A percentile compares a stretch with the other conserved stretches of the same genome.
phyloP scores from a whole-genome alignment of 2,329 filamentous ascomycete species.

The Neopestalotiopsis clavispora region DNA sequence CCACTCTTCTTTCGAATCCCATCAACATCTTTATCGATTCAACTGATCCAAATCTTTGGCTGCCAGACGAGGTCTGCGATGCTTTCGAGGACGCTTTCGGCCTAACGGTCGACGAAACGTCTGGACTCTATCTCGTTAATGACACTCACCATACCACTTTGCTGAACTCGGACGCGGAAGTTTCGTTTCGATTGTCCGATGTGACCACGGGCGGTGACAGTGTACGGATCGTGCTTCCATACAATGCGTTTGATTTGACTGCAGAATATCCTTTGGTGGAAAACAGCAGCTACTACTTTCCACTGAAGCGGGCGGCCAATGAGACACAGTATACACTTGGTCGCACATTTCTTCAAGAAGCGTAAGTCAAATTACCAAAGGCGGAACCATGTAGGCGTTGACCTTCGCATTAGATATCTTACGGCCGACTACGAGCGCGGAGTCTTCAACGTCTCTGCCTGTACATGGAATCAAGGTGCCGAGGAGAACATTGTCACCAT shows the following conservation, averaged over 20 bases:
- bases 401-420: constrained; percentile 32
- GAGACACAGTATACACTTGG: constrained; percentile 40
- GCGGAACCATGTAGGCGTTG: background rate
- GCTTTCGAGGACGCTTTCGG: constrained; percentile 41
- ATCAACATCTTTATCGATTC: constrained; percentile 43
- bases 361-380: constrained; percentile 26
- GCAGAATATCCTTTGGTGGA: constrained; percentile 35
- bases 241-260: constrained; percentile 37
- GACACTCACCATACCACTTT: constrained; percentile 37
- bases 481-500: constrained; percentile 34
- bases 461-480: constrained; percentile 39
- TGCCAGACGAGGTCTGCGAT: constrained; percentile 35
- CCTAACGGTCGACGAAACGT: constrained; percentile 31
- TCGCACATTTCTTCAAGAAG: constrained; percentile 41
- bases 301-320: constrained; percentile 39
- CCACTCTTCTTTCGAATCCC: constrained; percentile 36
- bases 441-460: constrained; percentile 44
- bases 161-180: constrained; percentile 36
- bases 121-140: constrained; percentile 40
- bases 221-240: constrained; percentile 38
- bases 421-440: constrained; percentile 46
- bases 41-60: constrained; percentile 41
- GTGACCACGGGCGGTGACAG: constrained; percentile 35
- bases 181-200: constrained; percentile 39
- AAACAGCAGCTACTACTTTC: constrained; percentile 37